Evolutionary conservation across 352 stramenopile genomes (phyloP).

Genomic region (Thalassiosira allenii): DNA sequence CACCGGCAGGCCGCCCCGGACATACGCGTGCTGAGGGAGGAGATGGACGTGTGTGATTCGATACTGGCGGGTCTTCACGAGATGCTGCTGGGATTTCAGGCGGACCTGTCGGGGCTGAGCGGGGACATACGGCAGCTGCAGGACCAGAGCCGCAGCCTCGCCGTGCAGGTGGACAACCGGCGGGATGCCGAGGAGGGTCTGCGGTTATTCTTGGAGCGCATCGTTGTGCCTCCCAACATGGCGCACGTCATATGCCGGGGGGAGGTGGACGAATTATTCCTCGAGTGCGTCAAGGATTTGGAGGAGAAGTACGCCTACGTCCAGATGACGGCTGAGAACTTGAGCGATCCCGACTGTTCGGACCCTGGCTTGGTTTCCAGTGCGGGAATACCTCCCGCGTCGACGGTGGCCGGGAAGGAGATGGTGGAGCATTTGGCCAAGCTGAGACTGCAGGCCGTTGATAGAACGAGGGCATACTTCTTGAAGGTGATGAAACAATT

Average conservation of each 20-base stretch:
- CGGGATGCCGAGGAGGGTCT: conserved; percentile 93
- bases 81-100: conserved; percentile 98
- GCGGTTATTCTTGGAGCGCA: conserved; percentile 94
- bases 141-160: conserved; percentile 93
- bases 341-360: conserved; percentile 43
- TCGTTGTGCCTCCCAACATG: conserved; percentile 94
- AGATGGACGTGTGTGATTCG: conserved; percentile 96
- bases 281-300: conserved; percentile 93
- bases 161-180: conserved; percentile 95
- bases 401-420: conserved; percentile 92
- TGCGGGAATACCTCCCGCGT: conserved; percentile 89
- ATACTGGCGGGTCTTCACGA: conserved; percentile 97
- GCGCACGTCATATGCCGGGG: conserved; percentile 92
- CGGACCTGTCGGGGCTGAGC: conserved; percentile 96
- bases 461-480: conserved; percentile 92
- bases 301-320: conserved; percentile 93
- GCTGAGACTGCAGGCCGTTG: conserved; percentile 82
- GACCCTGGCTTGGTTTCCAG: conserved; percentile 70
- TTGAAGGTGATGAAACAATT: conserved; percentile 88
- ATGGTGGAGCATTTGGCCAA: conserved; percentile 90
- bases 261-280: conserved; percentile 93
- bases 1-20: conserved; percentile 84
- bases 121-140: conserved; percentile 98
- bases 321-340: conserved; percentile 61
- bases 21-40: conserved; percentile 91